Evolutionary conservation across 805 yeast species (phyloP), one percentile per base, ranked within the genome.

Genomic region (Starmerella gropengiesseri): DNA sequence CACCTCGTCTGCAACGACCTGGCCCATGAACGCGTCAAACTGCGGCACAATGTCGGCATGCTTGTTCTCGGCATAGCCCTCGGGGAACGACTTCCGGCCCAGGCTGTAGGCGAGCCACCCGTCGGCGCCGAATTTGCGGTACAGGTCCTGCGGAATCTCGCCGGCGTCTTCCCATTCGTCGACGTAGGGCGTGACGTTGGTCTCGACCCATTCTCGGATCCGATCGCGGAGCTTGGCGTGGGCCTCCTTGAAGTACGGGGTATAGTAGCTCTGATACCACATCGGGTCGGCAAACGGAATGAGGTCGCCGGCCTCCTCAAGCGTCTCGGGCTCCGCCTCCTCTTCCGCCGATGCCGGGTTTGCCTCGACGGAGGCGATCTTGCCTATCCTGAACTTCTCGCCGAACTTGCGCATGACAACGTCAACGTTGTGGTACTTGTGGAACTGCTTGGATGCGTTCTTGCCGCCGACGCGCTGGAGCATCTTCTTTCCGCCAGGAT

Each of bases 401-500:
- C 63, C 66, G 37, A 49, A 56, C 47, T 55, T 60, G 50, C 57
- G 55, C 59, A 62, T 56, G 33, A 62, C 60, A 40, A 51, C 52
- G 42, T 53, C 53, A 34, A 50, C 65, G 45, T 65, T 65, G 55
- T 71, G 76, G 56, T 65, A 66, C 51, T 66, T 63, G 55, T 62
- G 62, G 57, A 80, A 80, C 20, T 79, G 76, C 57, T 74, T 80
- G 25, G 85, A 73, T 28, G 83, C 81, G 58, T 80, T 86, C 46
- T 63, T 67, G 4, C 91, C 94, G 16, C 91, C 95, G 54, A 83
- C 83, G 48, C 79, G 79, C 47, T 77, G 61, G 33, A 89, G 71
- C 43, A 89, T 83, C 56, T 79, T 76, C 41, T 75, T 71, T 4
- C 82, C 82, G 50, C 81, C 81, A 3, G 97, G 97, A 61, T 89